Conservation (phyloP, 108 stramenopile genomes). For the Schizochytrium sp. region DNA sequence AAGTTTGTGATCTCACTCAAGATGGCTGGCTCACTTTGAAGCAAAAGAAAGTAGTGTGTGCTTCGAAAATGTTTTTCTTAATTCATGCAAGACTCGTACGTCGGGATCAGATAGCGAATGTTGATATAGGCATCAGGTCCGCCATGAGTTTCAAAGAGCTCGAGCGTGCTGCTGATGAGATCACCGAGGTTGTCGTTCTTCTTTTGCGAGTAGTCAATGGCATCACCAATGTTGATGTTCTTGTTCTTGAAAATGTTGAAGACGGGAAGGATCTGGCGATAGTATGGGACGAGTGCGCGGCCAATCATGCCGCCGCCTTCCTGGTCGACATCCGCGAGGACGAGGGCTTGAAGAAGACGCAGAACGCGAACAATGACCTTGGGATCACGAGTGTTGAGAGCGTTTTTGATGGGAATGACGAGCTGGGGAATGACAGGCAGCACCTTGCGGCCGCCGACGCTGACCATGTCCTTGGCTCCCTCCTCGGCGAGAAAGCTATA, state of each 20-base stretch:
- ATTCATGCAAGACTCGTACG: constrained; percentile 24
- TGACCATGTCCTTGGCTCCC: constrained; percentile 75
- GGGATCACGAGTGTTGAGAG: constrained; percentile 67
- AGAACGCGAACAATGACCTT: constrained; percentile 75
- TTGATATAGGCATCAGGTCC: constrained; percentile 68
- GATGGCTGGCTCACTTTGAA: no score
- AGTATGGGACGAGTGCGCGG: constrained; percentile 76
- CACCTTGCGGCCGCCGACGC: constrained; percentile 58
- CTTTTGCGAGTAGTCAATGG: constrained; percentile 71
- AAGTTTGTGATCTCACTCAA: no score
- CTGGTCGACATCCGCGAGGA: constrained; percentile 56
- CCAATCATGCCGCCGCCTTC: constrained; percentile 68
- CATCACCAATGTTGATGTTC: constrained; percentile 55
- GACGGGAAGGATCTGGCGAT: constrained; percentile 74
- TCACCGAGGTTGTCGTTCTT: constrained; percentile 68
- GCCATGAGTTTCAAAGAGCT: constrained; percentile 69
- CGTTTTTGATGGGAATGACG: constrained; percentile 77
- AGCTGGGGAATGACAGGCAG: constrained; percentile 74
- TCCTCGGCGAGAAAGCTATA: constrained; percentile 75
- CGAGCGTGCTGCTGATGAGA: constrained; percentile 66
- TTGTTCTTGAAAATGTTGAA: constrained; percentile 66
- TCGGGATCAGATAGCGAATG: constrained; percentile 39
- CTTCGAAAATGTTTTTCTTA: not conserved
- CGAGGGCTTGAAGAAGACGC: constrained; percentile 71
- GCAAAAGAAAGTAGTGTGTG: no score